These are phyloP conservation scores for bread wheat (Triticum aestivum) DNA, from an alignment of 176 grass and related monocot genomes.

Conservation along the genomic window IWGSC_CS_RefSeq_v2.1 NC_057798.1:533854227-533854726, in stretches of 20 bases:
- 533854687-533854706: constrained; percentile 44
- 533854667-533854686: constrained; percentile 8
- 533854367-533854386: neutral
- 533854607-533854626: constrained; percentile 55
- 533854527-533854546: neutral
- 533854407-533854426: neutral
- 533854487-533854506: neutral
- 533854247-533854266: neutral
- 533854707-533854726: constrained; percentile 37
- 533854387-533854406: neutral
- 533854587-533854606: constrained; percentile 6
- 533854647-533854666: constrained; percentile 53
- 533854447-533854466: neutral
- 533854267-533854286: neutral
- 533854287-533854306: neutral
- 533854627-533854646: constrained; percentile 54
- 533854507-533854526: no score
- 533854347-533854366: neutral
- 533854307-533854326: neutral
- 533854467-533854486: neutral
- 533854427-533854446: neutral
- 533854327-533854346: neutral
- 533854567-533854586: neutral
- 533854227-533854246: neutral
- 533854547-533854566: neutral